phyloP scores from a whole-genome alignment of 176 grass and related monocot species.

The Carex parvula region DNA sequence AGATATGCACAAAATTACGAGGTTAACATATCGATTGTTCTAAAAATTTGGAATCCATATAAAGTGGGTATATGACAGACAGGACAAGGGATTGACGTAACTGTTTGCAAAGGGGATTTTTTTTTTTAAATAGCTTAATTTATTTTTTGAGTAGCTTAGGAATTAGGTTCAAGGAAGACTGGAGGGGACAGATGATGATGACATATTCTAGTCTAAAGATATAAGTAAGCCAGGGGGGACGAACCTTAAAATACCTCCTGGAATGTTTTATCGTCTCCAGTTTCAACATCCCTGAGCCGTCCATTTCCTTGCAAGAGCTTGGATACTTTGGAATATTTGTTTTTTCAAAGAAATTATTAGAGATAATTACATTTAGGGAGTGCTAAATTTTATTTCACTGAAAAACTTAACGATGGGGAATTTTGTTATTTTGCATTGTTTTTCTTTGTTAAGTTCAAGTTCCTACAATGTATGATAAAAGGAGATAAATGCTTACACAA shows the following conservation, averaged over 20 bases:
- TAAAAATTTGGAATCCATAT: neutral
- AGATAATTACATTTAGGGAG: neutral
- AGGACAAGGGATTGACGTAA: neutral
- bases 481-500: neutral
- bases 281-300: neutral
- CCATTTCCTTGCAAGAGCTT: neutral
- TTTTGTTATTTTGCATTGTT: neutral
- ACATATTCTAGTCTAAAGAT: conserved; percentile 7
- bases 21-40: too few species aligned
- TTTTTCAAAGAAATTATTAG: neutral
- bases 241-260: conserved; percentile 34
- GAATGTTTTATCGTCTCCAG: neutral
- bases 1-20: too few species aligned
- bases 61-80: neutral
- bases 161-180: neutral
- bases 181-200: neutral
- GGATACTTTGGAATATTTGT: neutral
- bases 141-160: neutral
- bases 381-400: neutral
- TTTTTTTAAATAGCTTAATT: neutral
- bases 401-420: neutral
- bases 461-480: neutral
- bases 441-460: neutral
- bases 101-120: neutral
- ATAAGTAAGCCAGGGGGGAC: conserved; percentile 42